Percentiles rank a stretch among this genome's conserved stretches.
Evolutionary conservation across 768 basidiomycete genomes (phyloP).

Genomic region (Holtermanniella nyarrowii): DNA sequence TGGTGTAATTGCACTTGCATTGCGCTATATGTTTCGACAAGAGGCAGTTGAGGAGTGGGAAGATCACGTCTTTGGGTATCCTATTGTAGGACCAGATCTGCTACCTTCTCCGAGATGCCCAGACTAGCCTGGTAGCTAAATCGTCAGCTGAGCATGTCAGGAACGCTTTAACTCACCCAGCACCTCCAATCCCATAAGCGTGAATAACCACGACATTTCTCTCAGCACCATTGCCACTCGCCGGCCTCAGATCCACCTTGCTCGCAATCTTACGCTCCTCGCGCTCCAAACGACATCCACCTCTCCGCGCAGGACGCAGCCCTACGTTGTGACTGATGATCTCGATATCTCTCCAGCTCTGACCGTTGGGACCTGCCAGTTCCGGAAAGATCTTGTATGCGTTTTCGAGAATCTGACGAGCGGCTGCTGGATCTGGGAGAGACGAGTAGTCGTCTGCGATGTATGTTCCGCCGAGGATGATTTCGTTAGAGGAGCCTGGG

Average conservation of each 20-base stretch:
- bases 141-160: constrained; percentile 1
- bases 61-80: too few relatives aligned
- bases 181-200: constrained; percentile 51
- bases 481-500: constrained; percentile 44
- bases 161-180: constrained; percentile 8
- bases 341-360: constrained; percentile 42
- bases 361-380: constrained; percentile 41
- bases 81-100: too few relatives aligned
- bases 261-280: constrained; percentile 38
- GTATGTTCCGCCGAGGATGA: constrained; percentile 54
- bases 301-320: constrained; percentile 50
- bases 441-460: constrained; percentile 47
- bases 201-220: constrained; percentile 45
- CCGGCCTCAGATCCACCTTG: constrained; percentile 16
- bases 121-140: constrained; percentile 25
- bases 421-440: constrained; percentile 45
- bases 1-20: too few relatives aligned
- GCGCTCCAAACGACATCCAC: constrained; percentile 52
- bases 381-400: constrained; percentile 42
- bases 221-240: constrained; percentile 15
- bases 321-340: constrained; percentile 53
- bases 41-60: too few relatives aligned
- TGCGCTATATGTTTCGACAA: too few relatives aligned
- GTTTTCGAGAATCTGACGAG: constrained; percentile 45
- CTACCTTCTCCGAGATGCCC: constrained; percentile 28